phyloP scores from a whole-genome alignment of 1,284 basidiomycete genomes.

The Microbotryum lychnidis-dioicae region DNA sequence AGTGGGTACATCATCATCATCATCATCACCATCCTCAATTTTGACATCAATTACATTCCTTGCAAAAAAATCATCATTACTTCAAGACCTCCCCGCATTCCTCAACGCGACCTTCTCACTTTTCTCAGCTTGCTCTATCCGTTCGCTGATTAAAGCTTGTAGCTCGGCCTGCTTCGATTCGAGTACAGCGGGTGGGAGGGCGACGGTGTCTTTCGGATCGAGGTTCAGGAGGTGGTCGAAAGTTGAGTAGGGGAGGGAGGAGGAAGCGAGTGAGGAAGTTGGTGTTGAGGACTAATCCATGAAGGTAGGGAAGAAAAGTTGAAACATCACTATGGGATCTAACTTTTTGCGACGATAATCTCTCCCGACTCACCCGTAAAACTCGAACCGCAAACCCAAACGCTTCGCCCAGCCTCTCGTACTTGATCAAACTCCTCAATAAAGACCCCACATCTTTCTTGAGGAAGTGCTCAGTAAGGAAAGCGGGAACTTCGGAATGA shows the following conservation, averaged over 20 bases:
- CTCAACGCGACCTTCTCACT: background rate
- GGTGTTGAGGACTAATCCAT: constrained; percentile 53
- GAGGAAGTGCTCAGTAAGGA: constrained; percentile 67
- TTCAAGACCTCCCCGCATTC: background rate
- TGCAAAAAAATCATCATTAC: too few relatives aligned
- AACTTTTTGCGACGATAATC: background rate
- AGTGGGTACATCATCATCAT: too few relatives aligned
- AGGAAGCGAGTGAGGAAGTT: constrained; percentile 46
- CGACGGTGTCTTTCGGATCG: constrained; percentile 44
- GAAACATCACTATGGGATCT: background rate
- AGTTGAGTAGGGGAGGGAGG: constrained; percentile 75
- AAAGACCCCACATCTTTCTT: constrained; percentile 67
- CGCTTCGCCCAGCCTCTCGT: constrained; percentile 69
- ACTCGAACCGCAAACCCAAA: constrained; percentile 62
- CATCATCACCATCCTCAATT: too few relatives aligned
- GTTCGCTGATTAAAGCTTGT: constrained; percentile 22
- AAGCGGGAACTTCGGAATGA: constrained; percentile 61
- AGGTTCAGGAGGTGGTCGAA: constrained; percentile 75
- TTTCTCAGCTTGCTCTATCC: constrained; percentile 11
- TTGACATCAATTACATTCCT: too few relatives aligned
- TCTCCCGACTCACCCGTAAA: constrained; percentile 55
- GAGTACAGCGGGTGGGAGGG: constrained; percentile 20
- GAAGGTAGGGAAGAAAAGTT: constrained; percentile 38
- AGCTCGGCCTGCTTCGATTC: constrained; percentile 44
- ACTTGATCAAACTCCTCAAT: constrained; percentile 62